Base-by-base conservation (phyloP, 176 grass and related monocot species). In the Bolboschoenus planiculmis region DNA sequence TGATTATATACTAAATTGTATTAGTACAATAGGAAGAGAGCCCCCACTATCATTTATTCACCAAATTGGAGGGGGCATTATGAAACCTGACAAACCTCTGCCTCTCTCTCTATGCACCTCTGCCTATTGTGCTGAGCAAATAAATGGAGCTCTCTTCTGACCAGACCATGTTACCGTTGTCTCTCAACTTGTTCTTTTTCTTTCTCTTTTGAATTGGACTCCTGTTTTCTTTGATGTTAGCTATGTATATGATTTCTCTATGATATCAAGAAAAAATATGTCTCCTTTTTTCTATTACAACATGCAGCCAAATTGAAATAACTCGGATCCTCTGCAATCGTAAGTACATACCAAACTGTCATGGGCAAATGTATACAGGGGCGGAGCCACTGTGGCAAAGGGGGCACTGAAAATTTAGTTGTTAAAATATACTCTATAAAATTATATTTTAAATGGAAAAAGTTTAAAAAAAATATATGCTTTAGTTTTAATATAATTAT, bases 161-260 rank as follows among this genome's bases (percentile, higher is more conserved):
- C 70, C 16, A 62, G 23, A 63, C 39, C 36, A 81, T 81, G 79
- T 81, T 81, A 81, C 79, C 56, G 34, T 81, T 62, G 57, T 81
- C 79, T 63, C 77, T 79, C 77, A 58, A 78, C 16, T 59, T 40
- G 51, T 23, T 71, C 13, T 67, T 39, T 27, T 73, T 13, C 1
- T 72, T 44, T 72, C 7, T 5, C n/a, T 39, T 80, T 55, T 57
- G 51, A 36, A 58, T 37, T 80, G 53, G 78, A 58, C 78, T 26
- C 78, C 48, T 39, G 78, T 23, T 80, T 59, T 80, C 6, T 21
- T 51, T 18, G 46, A 1, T 50, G 40, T 76, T 76, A 36, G 13
- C 62, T 1, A 50, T 76, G 39, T 7, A 29, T 76, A n/a, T n/a
- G 10, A 63, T 63, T 33, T 27, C 33, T 43, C 3, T n/a, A 27